Conservation (phyloP, 768 basidiomycete genomes). For the Lyophyllum semitale region DNA sequence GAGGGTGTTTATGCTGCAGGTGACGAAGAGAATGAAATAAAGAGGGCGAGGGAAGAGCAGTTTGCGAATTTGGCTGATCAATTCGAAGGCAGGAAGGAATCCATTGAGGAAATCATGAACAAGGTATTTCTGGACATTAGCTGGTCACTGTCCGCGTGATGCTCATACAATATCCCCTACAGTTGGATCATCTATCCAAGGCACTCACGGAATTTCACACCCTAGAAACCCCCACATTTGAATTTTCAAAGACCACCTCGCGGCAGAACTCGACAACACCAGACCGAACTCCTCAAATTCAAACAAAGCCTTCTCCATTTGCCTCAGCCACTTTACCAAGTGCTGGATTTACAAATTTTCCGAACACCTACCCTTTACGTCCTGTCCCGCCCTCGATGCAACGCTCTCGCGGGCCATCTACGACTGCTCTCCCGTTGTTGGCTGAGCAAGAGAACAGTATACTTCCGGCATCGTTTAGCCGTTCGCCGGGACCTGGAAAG, state of each 20-base stretch:
- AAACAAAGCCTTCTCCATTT: conserved; percentile 2
- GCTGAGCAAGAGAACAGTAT: conserved; percentile 1
- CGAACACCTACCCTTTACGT: neutral
- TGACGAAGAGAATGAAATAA: conserved; percentile 57
- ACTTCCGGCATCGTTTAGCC: conserved; percentile 17
- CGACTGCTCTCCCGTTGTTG: neutral
- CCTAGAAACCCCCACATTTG: conserved; percentile 46
- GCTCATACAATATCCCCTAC: conserved; percentile 3
- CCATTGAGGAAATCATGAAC: conserved; percentile 71
- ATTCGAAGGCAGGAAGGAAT: conserved; percentile 69
- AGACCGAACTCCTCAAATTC: conserved; percentile 10
- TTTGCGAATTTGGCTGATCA: conserved; percentile 68
- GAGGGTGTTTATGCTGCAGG: conserved; percentile 50
- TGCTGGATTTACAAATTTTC: neutral
- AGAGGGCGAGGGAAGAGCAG: conserved; percentile 61
- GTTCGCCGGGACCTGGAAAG: conserved; percentile 14
- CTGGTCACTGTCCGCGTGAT: neutral
- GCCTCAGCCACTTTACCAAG: conserved; percentile 6
- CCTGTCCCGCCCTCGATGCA: conserved; percentile 1
- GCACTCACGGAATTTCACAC: conserved; percentile 52
- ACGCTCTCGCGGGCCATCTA: conserved; percentile 5
- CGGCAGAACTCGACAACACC: conserved; percentile 18
- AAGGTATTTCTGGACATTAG: conserved; percentile 47
- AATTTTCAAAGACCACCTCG: conserved; percentile 29
- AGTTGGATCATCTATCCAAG: conserved; percentile 63